Evolutionary conservation across 2,329 filamentous ascomycete species (phyloP).

Genomic region (Verticillium nonalfalfae): DNA sequence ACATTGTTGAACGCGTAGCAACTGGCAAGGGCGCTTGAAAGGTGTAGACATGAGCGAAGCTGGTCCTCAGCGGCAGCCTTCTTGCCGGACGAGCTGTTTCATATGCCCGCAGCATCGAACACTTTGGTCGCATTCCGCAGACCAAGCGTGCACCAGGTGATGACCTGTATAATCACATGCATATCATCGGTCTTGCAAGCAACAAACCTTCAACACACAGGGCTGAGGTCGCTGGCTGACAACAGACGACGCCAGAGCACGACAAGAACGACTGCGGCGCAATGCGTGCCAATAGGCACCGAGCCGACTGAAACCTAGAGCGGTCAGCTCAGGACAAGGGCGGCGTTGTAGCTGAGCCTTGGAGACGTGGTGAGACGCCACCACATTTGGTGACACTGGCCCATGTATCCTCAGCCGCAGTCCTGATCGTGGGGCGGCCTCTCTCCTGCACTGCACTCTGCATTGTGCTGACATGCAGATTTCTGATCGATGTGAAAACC

Average conservation of each 20-base stretch:
- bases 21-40: neutral
- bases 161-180: neutral
- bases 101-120: neutral
- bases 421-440: neutral
- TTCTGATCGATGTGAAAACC: neutral
- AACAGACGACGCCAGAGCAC: neutral
- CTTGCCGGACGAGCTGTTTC: neutral
- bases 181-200: neutral
- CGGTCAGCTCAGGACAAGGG: neutral
- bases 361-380: neutral
- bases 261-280: neutral
- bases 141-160: neutral
- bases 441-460: neutral
- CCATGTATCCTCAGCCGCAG: neutral
- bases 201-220: neutral
- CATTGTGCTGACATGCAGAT: neutral
- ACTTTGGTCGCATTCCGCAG: too few relatives aligned
- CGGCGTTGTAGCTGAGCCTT: neutral
- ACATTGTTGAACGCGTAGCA: conserved; percentile 7
- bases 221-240: neutral
- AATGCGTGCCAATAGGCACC: neutral
- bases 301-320: neutral
- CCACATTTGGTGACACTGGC: neutral
- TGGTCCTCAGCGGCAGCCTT: neutral
- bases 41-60: neutral